These are phyloP conservation scores for Calonectria pseudoreteaudii DNA, from an alignment of 2,329 filamentous ascomycete genomes.

Conservation along the genomic window DNA sequence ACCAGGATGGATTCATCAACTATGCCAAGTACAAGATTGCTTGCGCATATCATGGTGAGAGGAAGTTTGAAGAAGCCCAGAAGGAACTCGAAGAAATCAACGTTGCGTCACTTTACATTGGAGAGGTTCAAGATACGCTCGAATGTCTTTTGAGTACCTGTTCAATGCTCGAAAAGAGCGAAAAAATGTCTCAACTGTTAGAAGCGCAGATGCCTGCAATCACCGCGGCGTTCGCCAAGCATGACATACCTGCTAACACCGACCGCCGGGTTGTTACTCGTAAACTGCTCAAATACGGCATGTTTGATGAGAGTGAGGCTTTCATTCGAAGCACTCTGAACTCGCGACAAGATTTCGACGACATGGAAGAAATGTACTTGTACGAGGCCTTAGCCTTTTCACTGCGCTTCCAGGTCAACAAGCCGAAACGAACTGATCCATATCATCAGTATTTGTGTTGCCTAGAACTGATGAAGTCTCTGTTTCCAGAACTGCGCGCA, in stretches of 20 bases:
- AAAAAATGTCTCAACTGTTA: background rate
- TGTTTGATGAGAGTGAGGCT: constrained; percentile 1
- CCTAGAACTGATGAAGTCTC: background rate
- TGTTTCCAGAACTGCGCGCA: background rate
- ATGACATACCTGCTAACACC: background rate
- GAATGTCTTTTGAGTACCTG: background rate
- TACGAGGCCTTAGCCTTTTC: background rate
- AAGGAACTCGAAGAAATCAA: background rate
- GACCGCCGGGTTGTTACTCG: background rate
- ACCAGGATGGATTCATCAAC: background rate
- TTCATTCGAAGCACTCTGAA: background rate
- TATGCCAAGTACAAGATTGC: background rate
- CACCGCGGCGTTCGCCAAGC: background rate
- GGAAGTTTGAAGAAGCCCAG: background rate
- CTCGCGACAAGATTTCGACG: background rate
- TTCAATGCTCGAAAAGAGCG: background rate
- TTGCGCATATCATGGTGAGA: background rate
- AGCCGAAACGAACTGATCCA: background rate
- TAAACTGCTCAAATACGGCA: background rate
- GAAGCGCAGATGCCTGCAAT: background rate
- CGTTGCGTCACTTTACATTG: background rate
- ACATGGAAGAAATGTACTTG: background rate
- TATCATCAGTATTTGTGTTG: background rate
- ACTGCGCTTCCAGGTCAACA: background rate
- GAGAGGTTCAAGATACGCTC: background rate